Conservation (phyloP, 2,329 filamentous ascomycete genomes). For the Xylariaceae sp. region DNA sequence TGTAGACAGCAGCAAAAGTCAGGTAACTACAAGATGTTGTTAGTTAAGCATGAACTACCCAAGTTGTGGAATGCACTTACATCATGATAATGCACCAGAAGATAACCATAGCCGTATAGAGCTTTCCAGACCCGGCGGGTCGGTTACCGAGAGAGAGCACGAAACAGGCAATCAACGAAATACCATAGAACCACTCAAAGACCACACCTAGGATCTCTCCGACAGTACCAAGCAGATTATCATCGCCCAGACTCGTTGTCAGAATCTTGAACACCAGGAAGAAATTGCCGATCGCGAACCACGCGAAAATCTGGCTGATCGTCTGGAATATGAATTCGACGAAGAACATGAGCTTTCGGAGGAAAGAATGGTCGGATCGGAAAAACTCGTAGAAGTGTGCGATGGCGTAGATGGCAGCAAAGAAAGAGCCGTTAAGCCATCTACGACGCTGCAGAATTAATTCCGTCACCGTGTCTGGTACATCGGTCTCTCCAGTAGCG, state of each 20-base stretch:
- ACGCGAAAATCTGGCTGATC: conserved; percentile 95
- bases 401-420: conserved; percentile 91
- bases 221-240: conserved; percentile 65
- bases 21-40: conserved; percentile 58
- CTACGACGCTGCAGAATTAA: conserved; percentile 92
- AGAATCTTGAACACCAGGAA: conserved; percentile 98
- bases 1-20: conserved; percentile 91
- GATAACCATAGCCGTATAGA: conserved; percentile 96
- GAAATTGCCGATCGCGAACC: conserved; percentile 98
- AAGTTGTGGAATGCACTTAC: conserved; percentile 42
- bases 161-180: conserved; percentile 89
- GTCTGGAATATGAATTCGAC: conserved; percentile 94
- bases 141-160: conserved; percentile 91
- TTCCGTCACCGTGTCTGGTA: conserved; percentile 89
- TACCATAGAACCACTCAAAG: conserved; percentile 95
- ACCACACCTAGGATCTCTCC: conserved; percentile 81
- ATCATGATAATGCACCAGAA: conserved; percentile 97
- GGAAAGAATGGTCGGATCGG: conserved; percentile 81
- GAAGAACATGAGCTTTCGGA: conserved; percentile 86
- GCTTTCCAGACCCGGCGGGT: conserved; percentile 85
- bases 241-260: conserved; percentile 74
- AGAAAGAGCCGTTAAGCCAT: conserved; percentile 98
- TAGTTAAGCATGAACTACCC: conserved; percentile 11
- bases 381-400: conserved; percentile 96
- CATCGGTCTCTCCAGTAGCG: conserved; percentile 92